Evolutionary conservation across 148 eudicot genomes (phyloP), one percentile per base, ranked within the genome.

Genomic region (Fagopyrum esculentum): DNA sequence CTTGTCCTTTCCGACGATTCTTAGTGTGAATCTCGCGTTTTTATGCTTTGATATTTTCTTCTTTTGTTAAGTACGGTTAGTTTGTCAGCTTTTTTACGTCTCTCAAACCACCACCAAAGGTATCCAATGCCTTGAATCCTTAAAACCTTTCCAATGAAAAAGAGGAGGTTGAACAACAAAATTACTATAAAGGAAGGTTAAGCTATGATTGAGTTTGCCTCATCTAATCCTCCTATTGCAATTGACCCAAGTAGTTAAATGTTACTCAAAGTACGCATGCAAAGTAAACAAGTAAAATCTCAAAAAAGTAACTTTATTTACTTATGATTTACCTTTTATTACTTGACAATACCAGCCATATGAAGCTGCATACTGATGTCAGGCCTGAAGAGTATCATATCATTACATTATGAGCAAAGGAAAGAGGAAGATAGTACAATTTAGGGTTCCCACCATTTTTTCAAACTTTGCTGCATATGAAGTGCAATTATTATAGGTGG

Each of bases 401-500:
- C 44, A 64, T 64, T 64, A 40, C 17, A 64, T 64, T 64, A 35
- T 66, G 9, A 66, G 71, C 19, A 66, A 40, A 66, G 12, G 19
- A n/a, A 17, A 40, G 43, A 43, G 43, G 9, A 43, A 40, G 3
- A 15, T 61, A 9, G 35, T 61, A 26, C 68, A 11, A 26, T 61
- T 26, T 61, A 11, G 52, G 35, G 30, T 35, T 66, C 46, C 71
- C 45, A 45, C 43, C 46, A 40, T 13, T 66, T 66, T 66, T 46
- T 66, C 46, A 35, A 35, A 40, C 71, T 35, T 66, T 66, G 9
- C 71, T 59, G 22, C 64, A 49, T 8, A 49, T 49, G 52, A 64
- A 64, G 40, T 64, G 45, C 70, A 66, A 66, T 66, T 66, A 66
- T 66, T 66, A 66, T 26, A 57, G 63, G 63, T 57, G 63, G 63